Evolutionary conservation across 2,329 filamentous ascomycete genomes (phyloP), one percentile per base, ranked within the genome.

Genomic region (Cadophora sp.): DNA sequence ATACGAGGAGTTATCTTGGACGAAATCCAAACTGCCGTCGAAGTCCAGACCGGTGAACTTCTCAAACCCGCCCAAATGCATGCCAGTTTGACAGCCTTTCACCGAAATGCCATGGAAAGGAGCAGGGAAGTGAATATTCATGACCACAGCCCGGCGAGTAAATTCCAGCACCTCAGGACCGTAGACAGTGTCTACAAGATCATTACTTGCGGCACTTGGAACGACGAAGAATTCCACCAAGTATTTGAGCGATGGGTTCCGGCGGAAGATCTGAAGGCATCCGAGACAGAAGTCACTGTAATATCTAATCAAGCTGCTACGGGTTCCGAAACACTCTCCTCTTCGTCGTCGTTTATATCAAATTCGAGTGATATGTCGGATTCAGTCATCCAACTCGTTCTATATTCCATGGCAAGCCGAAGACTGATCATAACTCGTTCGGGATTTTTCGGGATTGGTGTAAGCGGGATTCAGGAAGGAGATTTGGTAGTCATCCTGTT

Each of bases 391-490:
- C 24, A 30, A 30, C 1, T 41, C 1, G 4, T 41, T 20, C 53
- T 58, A 20, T 22, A 58, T 18, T 14, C 33, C 3, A 4, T 58
- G 8, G n/a, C 3, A n/a, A n/a, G 33, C 14, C 14, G 53, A 18
- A 41, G 22, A 58, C 20, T 58, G 9, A n/a, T 58, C 33, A 43
- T 24, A 0, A 58, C 53, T 2, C 30, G 14, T 5, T 58, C 33
- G 3, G 53, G 53, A 6, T 58, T 58, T 24, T 58, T 41, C n/a
- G 53, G 53, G 11, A 58, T 58, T 24, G 53, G 53, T 58, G 33
- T 24, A 8, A 22, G 11, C 4, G 30, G n/a, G 4, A 58, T 58
- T 7, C 33, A n/a, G 4, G 53, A n/a, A 6, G 53, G 33, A 8
- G 53, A 58, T 24, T 5, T 58, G n/a, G 33, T 58, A 8, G 53